Base-by-base conservation (phyloP, 2,329 filamentous ascomycete genomes). In the Ophiostoma sp. region DNA sequence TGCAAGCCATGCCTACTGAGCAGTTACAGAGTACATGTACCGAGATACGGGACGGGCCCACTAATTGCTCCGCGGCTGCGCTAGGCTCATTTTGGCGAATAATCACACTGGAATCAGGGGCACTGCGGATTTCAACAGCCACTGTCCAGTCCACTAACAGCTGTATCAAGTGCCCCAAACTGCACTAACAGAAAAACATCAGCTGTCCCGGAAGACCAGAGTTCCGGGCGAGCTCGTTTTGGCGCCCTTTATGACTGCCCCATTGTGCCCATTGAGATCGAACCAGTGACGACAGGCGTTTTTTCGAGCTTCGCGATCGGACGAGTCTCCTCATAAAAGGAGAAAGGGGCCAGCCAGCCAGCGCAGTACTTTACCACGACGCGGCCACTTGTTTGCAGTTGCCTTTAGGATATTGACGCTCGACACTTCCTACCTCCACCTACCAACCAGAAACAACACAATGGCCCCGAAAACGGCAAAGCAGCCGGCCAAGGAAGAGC, bases 391-490 rank as follows among this genome's bases (percentile, higher is more conserved):
- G 33, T 65, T 65, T 15, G 20, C 62, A 23, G 33, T 27, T 11
- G 39, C 65, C 8, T 7, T 6, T n/a, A 44, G 17, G 11, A 33
- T 13, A 15, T 20, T 27, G n/a, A 39, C 33, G 31, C 39, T n/a
- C 31, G n/a, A 64, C 64, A 11, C 35, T 17, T 41, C 23, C 36
- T 20, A 27, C 13, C 65, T 44, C 36, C n/a, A 48, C 23, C 65
- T 20, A 41, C 65, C 27, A 44, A 39, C 8, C 11, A 15, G 10
- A 36, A n/a, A 5, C 11, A 31, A 41, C 65, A 4, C 48, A 68
- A 71, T 72, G 72, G 68, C 71, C 10, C n/a, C 66, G 1, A 72
- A 69, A 36, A 23, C 67, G 48, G 39, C 65, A 41, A 67, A 67
- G 39, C 36, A 67, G 65, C 65, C 65, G 39, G 65, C 39, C 67